phyloP scores from a whole-genome alignment of 2,329 filamentous ascomycete species.

The Aspergillus spinulosporus region DNA sequence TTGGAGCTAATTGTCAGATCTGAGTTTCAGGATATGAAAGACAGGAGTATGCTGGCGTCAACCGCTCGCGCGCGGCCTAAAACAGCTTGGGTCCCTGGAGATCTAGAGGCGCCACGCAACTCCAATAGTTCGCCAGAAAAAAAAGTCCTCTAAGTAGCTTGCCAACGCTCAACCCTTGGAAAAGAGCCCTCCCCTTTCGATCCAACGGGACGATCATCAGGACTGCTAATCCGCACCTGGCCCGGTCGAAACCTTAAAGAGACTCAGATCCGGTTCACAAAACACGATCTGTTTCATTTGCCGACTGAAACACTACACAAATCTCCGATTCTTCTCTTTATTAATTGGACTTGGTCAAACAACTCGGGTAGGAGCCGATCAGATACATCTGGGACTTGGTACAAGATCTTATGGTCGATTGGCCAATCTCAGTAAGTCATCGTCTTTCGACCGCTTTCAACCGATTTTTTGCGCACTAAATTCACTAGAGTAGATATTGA shows the following conservation, averaged over 20 bases:
- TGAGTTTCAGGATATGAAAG: neutral
- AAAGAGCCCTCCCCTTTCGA: no score
- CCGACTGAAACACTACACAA: constrained; percentile 7
- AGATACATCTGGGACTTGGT: neutral
- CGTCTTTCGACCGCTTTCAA: no score
- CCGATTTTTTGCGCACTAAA: no score
- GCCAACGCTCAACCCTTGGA: neutral
- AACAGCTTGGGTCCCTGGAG: neutral
- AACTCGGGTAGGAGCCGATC: no score
- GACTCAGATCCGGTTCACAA: neutral
- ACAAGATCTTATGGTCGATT: no score
- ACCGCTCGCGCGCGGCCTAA: neutral
- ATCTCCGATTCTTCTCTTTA: neutral
- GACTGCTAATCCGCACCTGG: neutral
- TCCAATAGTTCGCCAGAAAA: neutral
- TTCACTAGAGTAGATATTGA: no score
- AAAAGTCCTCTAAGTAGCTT: neutral
- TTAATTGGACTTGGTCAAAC: neutral
- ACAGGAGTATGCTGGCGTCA: neutral
- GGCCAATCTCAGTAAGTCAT: no score
- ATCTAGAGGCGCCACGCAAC: no score
- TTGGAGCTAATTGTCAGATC: neutral
- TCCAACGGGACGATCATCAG: neutral
- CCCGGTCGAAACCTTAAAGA: neutral
- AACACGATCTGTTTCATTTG: constrained; percentile 4